phyloP scores from a whole-genome alignment of 1,284 basidiomycete genomes.

The Papiliotrema laurentii region DNA sequence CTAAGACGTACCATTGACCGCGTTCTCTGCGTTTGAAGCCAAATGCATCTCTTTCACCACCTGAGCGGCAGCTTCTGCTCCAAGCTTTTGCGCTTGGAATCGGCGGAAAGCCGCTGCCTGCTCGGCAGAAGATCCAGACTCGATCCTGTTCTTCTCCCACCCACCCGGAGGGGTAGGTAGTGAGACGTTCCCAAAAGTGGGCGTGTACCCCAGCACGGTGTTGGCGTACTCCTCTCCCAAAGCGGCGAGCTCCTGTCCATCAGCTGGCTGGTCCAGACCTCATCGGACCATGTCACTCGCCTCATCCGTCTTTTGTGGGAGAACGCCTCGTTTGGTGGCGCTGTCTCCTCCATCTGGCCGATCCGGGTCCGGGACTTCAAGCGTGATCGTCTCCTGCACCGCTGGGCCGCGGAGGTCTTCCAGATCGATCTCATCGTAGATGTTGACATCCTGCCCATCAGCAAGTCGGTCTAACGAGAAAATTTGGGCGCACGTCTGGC shows the following conservation, averaged over 20 bases:
- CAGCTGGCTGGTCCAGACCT: background rate
- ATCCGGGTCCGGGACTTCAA: conserved; percentile 60
- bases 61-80: conserved; percentile 25
- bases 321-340: conserved; percentile 23
- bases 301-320: conserved; percentile 23
- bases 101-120: conserved; percentile 13
- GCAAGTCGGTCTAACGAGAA: background rate
- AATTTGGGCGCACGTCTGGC: conserved; percentile 9
- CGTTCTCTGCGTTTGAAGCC: conserved; percentile 33
- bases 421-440: conserved; percentile 71
- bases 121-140: conserved; percentile 7
- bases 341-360: conserved; percentile 16
- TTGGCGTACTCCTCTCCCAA: background rate
- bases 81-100: conserved; percentile 32
- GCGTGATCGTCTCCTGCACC: conserved; percentile 61
- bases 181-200: conserved; percentile 27
- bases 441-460: conserved; percentile 22
- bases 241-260: conserved; percentile 6
- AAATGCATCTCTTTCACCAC: conserved; percentile 36
- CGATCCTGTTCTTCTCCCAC: conserved; percentile 10
- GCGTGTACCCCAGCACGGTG: conserved; percentile 9
- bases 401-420: conserved; percentile 75
- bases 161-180: conserved; percentile 20
- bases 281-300: conserved; percentile 55
- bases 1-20: conserved; percentile 21